Evolutionary conservation across 495 filamentous ascomycete species (phyloP).

Genomic region (Penicillium goetzii): DNA sequence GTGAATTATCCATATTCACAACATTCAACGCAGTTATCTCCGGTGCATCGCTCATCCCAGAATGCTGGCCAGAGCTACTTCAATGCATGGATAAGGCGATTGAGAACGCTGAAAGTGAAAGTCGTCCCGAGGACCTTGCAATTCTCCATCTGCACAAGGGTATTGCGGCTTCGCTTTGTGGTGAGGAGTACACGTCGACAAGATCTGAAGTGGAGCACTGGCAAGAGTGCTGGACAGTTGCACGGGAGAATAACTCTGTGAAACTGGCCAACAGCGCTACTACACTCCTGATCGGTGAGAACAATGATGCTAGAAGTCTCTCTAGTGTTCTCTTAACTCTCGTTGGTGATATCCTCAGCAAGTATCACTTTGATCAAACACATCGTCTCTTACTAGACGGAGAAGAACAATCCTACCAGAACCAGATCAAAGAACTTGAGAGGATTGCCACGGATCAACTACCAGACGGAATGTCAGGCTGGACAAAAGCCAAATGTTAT

Average conservation of each 20-base stretch:
- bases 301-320: neutral
- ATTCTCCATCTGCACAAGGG: conserved; percentile 2
- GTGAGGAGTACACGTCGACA: neutral
- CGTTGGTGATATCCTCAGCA: neutral
- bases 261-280: neutral
- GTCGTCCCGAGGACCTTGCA: neutral
- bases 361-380: conserved; percentile 3
- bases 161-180: neutral
- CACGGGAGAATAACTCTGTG: neutral
- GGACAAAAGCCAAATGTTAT: neutral
- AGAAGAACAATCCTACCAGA: neutral
- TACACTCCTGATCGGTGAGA: neutral
- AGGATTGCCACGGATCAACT: conserved; percentile 1
- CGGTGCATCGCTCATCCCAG: neutral
- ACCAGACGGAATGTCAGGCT: neutral
- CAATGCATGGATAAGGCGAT: neutral
- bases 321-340: neutral
- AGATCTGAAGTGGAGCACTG: neutral
- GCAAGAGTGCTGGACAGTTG: neutral
- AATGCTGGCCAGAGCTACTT: neutral
- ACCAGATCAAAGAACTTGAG: neutral
- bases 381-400: neutral
- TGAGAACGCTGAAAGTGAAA: neutral
- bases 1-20: neutral
- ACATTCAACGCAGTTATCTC: neutral